Percentiles rank a stretch among this genome's conserved stretches.
phyloP scores from a whole-genome alignment of 345 rosid genomes.

The Eucalyptus erythrocorys region DNA sequence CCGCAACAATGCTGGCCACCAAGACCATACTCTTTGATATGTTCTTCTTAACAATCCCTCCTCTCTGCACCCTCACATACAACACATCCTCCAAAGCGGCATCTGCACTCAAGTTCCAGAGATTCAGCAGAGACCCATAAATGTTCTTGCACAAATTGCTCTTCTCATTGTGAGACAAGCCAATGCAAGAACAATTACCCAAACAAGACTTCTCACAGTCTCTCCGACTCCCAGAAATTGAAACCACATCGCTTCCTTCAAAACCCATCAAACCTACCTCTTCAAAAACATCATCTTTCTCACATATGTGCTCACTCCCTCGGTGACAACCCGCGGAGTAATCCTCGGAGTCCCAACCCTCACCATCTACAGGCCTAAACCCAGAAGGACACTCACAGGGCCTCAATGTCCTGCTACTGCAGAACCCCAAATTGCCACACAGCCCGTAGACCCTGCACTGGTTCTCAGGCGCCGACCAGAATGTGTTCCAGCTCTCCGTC shows the following conservation, averaged over 20 bases:
- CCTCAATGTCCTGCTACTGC: conserved; percentile 9
- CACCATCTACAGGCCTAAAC: neutral
- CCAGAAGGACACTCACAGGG: neutral
- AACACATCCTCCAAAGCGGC: conserved; percentile 30
- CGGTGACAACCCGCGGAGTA: conserved; percentile 38
- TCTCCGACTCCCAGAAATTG: conserved; percentile 27
- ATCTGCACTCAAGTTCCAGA: conserved; percentile 48
- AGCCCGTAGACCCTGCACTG: conserved; percentile 59
- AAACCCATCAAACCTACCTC: conserved; percentile 33
- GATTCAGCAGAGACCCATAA: conserved; percentile 39
- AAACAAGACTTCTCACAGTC: conserved; percentile 23
- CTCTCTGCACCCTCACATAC: conserved; percentile 20
- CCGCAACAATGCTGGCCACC: conserved; percentile 38
- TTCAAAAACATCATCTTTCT: conserved; percentile 18
- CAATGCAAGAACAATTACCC: conserved; percentile 52
- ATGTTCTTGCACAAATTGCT: conserved; percentile 39
- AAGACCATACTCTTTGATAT: conserved; percentile 23
- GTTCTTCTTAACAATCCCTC: conserved; percentile 14
- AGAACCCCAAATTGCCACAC: conserved; percentile 63
- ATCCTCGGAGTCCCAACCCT: conserved; percentile 37
- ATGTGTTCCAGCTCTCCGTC: conserved; percentile 45
- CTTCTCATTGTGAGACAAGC: conserved; percentile 31
- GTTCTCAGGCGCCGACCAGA: conserved; percentile 59
- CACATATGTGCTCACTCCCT: conserved; percentile 6
- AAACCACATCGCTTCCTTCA: conserved; percentile 18